A percentile compares a stretch with the other conserved stretches of the same genome.
Evolutionary conservation across 2,329 filamentous ascomycete genomes (phyloP).

Genomic region (Penicillium thymicola): DNA sequence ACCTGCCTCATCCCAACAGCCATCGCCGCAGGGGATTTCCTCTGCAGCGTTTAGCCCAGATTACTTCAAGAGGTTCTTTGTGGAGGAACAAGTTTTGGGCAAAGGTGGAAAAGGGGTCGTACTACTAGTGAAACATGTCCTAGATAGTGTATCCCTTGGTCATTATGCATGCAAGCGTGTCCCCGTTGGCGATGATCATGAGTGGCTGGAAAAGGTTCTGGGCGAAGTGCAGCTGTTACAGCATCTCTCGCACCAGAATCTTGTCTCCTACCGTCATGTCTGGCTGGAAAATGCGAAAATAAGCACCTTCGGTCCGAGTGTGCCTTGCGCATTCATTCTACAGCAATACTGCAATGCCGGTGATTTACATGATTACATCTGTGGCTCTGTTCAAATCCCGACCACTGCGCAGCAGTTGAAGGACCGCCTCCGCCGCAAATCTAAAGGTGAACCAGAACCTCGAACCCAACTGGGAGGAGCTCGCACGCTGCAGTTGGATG

Average conservation of each 20-base stretch:
- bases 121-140: slow-evolving; percentile 83
- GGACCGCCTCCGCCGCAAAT: slow-evolving; percentile 76
- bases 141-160: slow-evolving; percentile 83
- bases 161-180: slow-evolving; percentile 96
- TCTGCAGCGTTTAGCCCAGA: slow-evolving; percentile 83
- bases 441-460: slow-evolving; percentile 69
- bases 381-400: slow-evolving; percentile 61
- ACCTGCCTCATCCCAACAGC: slow-evolving; percentile 50
- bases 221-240: slow-evolving; percentile 91
- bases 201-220: slow-evolving; percentile 91
- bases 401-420: slow-evolving; percentile 82
- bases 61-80: slow-evolving; percentile 91
- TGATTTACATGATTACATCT: slow-evolving; percentile 81
- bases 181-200: slow-evolving; percentile 89
- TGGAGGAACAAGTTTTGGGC: slow-evolving; percentile 81
- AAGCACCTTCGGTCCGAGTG: slow-evolving; percentile 81
- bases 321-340: slow-evolving; percentile 93
- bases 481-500: slow-evolving; percentile 69
- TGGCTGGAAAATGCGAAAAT: slow-evolving; percentile 90
- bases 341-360: slow-evolving; percentile 97
- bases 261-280: slow-evolving; percentile 94
- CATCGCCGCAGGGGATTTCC: slow-evolving; percentile 67
- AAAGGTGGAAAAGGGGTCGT: slow-evolving; percentile 93
- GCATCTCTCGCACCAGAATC: slow-evolving; percentile 85
- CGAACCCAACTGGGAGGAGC: slow-evolving; percentile 52